Conservation (phyloP, 768 basidiomycete species). For the Lentinula boryana region DNA sequence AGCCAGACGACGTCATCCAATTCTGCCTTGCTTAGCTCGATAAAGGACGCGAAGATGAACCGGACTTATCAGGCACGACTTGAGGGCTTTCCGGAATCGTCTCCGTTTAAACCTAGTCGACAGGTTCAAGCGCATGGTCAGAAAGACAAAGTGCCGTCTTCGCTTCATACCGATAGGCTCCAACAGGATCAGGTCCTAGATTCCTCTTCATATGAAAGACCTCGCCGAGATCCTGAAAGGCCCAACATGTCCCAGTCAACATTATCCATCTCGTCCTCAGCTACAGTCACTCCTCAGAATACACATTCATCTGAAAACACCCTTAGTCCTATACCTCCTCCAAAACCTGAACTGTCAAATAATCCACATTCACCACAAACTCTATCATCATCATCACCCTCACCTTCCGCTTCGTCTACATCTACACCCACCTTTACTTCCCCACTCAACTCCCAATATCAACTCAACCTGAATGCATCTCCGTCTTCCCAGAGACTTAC, state of each 20-base stretch:
- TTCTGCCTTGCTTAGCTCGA: background rate
- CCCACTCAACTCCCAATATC: background rate
- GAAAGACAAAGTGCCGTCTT: background rate
- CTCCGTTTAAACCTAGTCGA: background rate
- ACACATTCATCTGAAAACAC: background rate
- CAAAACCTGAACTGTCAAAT: background rate
- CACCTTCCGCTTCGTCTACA: background rate
- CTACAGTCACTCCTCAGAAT: background rate
- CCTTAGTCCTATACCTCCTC: background rate
- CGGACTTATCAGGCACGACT: background rate
- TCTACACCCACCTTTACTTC: background rate
- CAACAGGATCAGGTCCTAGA: background rate
- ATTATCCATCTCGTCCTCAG: background rate
- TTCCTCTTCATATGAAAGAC: background rate
- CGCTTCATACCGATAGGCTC: too few relatives aligned
- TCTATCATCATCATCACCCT: background rate
- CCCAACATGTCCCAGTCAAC: background rate
- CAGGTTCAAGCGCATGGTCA: background rate
- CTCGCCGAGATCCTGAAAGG: background rate
- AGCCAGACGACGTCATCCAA: background rate
- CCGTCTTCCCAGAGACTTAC: background rate
- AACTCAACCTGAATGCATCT: background rate
- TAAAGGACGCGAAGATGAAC: background rate
- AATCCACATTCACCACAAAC: background rate
- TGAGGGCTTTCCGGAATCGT: background rate